Base-by-base conservation (phyloP, 352 stramenopile species). In the Phytophthora sojae region DNA sequence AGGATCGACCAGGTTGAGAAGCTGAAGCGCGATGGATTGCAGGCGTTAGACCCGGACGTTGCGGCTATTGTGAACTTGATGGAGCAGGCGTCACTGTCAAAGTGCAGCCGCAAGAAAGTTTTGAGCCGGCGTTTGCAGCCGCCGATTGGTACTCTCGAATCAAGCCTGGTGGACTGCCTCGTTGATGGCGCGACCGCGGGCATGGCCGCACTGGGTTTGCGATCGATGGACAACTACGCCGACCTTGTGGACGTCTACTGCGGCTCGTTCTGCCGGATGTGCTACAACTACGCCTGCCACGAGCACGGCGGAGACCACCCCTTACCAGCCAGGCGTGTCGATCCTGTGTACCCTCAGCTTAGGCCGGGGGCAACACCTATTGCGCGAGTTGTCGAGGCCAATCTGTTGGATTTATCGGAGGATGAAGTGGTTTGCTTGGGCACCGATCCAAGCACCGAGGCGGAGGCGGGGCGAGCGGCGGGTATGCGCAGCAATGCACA, bases 251-350 rank as follows among this genome's bases (percentile, higher is more conserved):
- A 96, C 69, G 90, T 88, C 3, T 98, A 95, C 65, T 75, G 84
- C 32, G 77, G 93, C 25, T 71, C 97, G 2, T 97, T 98, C 57
- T 98, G 95, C 63, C 81, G 90, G 25, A 89, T 93, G 78, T 98
- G 95, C 76, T 98, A 97, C 71, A 89, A 71, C 42, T 98, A 98
- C 64, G 88, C 96, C 63, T 98, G 93, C 51, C 89, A 91, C 42
- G 77, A 96, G 29, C 95, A 98, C 71, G 90, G 92, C 2, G 92
- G 88, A 23, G 83, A 95, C 50, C 88, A 93, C 47, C 84, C 88
- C 9, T 75, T 92, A 39, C 85, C 84, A 2, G 69, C 61, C 6
- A 71, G 67, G 3, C 81, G 85, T 1, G 71, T 82, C 2, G 84
- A 95, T 45, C 87, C 88, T 2, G 45, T 82, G 23, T 87, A 92